A percentile compares a stretch with the other conserved stretches of the same genome.
phyloP scores from a whole-genome alignment of 75 land plant genomes.

The Pseudotsuga menziesii region DNA sequence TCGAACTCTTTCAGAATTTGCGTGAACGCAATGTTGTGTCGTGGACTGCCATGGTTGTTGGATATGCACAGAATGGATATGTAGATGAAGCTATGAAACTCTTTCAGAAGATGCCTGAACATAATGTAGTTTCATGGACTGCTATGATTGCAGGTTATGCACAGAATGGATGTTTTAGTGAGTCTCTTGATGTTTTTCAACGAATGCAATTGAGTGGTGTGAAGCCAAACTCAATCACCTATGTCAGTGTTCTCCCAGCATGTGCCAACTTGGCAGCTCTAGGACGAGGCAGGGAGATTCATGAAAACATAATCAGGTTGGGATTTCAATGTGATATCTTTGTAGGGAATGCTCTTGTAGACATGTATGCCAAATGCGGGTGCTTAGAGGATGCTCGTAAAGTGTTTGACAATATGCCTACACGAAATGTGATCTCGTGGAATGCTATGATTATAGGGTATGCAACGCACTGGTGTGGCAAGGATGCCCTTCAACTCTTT shows the following conservation, averaged over 20 bases:
- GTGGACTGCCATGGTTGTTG: conserved; percentile 20
- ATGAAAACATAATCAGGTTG: conserved; percentile 6
- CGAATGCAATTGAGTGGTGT: conserved; percentile 27
- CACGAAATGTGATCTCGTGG: conserved; percentile 14
- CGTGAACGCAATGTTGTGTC: conserved; percentile 45
- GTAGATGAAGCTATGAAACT: conserved; percentile 22
- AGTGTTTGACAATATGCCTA: conserved; percentile 6
- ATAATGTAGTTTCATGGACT: conserved; percentile 20
- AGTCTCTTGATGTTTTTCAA: conserved; percentile 25
- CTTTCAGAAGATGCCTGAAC: conserved; percentile 23
- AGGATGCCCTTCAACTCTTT: conserved; percentile 19
- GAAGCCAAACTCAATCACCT: conserved; percentile 35
- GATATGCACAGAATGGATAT: conserved; percentile 7
- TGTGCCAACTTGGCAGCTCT: conserved; percentile 34
- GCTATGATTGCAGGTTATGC: conserved; percentile 15
- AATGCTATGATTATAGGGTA: conserved; percentile 23
- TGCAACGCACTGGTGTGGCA: conserved; percentile 11
- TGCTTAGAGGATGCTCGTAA: conserved; percentile 6
- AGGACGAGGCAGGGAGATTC: conserved; percentile 31
- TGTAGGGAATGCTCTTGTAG: conserved; percentile 14
- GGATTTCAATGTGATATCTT: conserved; percentile 7
- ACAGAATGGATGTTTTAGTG: conserved; percentile 17
- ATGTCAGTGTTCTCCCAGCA: conserved; percentile 39
- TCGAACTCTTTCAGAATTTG: conserved; percentile 32
- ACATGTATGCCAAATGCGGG: conserved; percentile 31